Evolutionary conservation across 179 eudicot genomes (phyloP).

Genomic region (Heliamphora ciliata): DNA sequence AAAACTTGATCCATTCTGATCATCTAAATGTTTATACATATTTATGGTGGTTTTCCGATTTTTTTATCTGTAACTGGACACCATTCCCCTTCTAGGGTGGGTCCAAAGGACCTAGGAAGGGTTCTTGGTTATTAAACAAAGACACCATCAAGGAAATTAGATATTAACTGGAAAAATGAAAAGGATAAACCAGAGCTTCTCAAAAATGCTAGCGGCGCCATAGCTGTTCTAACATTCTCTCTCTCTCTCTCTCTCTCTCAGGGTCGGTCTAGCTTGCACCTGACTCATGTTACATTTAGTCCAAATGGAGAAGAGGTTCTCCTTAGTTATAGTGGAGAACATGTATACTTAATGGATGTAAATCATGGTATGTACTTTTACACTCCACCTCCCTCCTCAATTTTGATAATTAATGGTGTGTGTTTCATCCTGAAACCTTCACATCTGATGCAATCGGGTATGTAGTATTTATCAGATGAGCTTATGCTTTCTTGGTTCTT

Average conservation of each 20-base stretch:
- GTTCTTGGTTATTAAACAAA: not conserved
- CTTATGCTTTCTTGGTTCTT: not conserved
- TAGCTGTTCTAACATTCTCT: conserved; percentile 11
- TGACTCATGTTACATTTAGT: conserved; percentile 91
- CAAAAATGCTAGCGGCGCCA: not conserved
- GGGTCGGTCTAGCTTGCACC: conserved; percentile 74
- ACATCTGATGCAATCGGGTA: not conserved
- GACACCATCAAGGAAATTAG: not conserved
- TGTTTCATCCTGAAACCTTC: not conserved
- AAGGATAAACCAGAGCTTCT: not conserved
- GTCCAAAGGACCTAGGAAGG: not conserved
- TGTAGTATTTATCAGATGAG: not conserved
- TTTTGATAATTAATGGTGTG: not conserved
- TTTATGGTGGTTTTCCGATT: not conserved
- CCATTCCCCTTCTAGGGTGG: not conserved
- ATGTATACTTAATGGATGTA: conserved; percentile 87
- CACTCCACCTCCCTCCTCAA: not conserved
- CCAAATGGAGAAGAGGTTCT: conserved; percentile 87
- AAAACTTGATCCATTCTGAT: not conserved
- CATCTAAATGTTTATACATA: not conserved
- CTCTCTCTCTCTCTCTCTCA: conserved; percentile 25
- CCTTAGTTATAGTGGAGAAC: conserved; percentile 86
- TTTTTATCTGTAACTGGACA: not conserved
- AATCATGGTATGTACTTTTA: conserved; percentile 45
- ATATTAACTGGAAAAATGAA: not conserved